A percentile compares a stretch with the other conserved stretches of the same genome.
Evolutionary conservation across 805 yeast genomes (phyloP).

Genomic region (Cyberlindnera meyerae): DNA sequence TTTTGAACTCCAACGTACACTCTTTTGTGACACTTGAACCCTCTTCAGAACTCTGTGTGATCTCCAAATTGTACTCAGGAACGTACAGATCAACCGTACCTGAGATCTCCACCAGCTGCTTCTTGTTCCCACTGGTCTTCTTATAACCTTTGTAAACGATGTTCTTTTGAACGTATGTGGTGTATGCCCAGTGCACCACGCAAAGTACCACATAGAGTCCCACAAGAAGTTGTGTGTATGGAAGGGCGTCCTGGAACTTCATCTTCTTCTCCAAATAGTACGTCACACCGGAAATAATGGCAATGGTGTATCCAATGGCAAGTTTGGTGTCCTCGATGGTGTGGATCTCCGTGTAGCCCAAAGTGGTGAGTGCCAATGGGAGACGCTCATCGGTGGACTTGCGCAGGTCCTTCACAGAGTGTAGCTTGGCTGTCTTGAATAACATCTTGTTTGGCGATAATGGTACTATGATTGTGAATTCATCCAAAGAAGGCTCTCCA

Average conservation of each 20-base stretch:
- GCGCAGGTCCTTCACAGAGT: constrained; percentile 14
- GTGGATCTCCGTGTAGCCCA: constrained; percentile 42
- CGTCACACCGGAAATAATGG: constrained; percentile 43
- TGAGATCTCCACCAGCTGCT: constrained; percentile 24
- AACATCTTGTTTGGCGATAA: constrained; percentile 22
- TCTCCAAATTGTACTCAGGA: constrained; percentile 42
- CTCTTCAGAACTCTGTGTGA: constrained; percentile 25
- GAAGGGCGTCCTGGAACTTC: constrained; percentile 37
- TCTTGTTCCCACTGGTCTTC: constrained; percentile 12
- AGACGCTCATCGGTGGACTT: constrained; percentile 15
- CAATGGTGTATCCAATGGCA: constrained; percentile 47
- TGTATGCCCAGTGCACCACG: constrained; percentile 33
- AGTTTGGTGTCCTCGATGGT: constrained; percentile 41
- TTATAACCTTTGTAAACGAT: constrained; percentile 41
- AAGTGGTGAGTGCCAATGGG: constrained; percentile 9
- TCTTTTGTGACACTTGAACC: constrained; percentile 14
- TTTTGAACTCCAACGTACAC: constrained; percentile 27
- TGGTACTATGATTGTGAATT: no score
- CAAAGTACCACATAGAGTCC: constrained; percentile 38
- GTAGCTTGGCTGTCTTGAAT: constrained; percentile 39
- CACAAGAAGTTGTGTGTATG: constrained; percentile 37
- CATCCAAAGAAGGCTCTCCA: no score
- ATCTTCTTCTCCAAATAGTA: constrained; percentile 47
- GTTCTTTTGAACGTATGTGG: constrained; percentile 35
- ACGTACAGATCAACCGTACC: constrained; percentile 34